Evolutionary conservation across 2,329 filamentous ascomycete genomes (phyloP), one percentile per base, ranked within the genome.

Genomic region (Trichoderma sp.): DNA sequence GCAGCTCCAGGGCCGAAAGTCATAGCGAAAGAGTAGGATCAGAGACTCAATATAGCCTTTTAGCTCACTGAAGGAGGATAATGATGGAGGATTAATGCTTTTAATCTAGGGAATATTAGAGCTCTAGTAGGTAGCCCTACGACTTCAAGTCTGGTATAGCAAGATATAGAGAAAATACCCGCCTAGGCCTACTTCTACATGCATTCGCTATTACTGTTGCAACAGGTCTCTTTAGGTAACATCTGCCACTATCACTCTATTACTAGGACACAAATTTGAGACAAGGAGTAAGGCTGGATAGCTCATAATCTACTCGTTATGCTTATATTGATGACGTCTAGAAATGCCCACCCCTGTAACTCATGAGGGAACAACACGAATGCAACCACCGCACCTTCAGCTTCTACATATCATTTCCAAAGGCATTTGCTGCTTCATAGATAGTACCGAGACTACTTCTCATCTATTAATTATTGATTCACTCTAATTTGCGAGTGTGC

Each of bases 321-420:
- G 47, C 47, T 53, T 53, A 51, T 8, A 4, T n/a, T 3, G 7
- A 43, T 43, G 36, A 43, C 36, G 18, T n/a, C 15, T 1, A 12
- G 4, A 12, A 6, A 24, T 11, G 9, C 5, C 21, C 4, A 24
- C 2, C 11, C 6, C 9, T 12, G n/a, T 21, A 12, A 14, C n/a
- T 11, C n/a, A 24, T 51, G 9, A 14, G 12, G n/a, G 47, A 21
- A 24, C 47, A 3, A 24, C 1, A 24, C 0, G 5, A 24, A 24
- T 14, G 3, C 0, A 0, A 11, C 5, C 11, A 14, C 11, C 9
- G 2, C 11, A 14, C 5, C 1, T 51, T 21, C 1, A 11, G n/a
- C n/a, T 51, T 51, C n/a, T 1, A 51, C 9, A 6, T 21, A 24
- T 24, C 3, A 24, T 53, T 8, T 36, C 3, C 5, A 24, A 53